Percentiles rank a stretch among this genome's conserved stretches.
These are phyloP conservation scores for Blastomyces silverae DNA, from an alignment of 2,329 filamentous ascomycete genomes.

Conservation along the genomic window DNA sequence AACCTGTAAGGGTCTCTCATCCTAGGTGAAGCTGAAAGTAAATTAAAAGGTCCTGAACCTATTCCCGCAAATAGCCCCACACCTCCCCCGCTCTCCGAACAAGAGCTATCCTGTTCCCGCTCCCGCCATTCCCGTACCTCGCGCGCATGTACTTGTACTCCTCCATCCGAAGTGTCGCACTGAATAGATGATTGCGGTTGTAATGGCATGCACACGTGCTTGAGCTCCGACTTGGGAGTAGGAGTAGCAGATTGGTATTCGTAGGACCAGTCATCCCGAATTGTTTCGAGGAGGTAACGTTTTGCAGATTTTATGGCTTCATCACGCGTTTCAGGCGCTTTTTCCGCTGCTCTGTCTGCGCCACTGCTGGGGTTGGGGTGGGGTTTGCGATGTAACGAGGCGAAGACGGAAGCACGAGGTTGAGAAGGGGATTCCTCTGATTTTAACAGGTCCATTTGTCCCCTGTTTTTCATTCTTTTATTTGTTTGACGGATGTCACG, in stretches of 20 bases:
- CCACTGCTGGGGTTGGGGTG: slow-evolving; percentile 18
- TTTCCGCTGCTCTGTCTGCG: background rate
- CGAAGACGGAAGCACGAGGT: slow-evolving; percentile 20
- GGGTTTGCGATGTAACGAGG: slow-evolving; percentile 24
- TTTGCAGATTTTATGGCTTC: slow-evolving; percentile 39
- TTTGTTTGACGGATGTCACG: background rate
- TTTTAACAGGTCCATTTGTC: slow-evolving; percentile 5
- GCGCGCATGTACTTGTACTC: slow-evolving; percentile 4
- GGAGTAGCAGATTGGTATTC: slow-evolving; percentile 21
- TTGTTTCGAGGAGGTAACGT: slow-evolving; percentile 35
- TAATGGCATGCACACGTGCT: background rate
- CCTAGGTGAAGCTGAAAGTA: background rate
- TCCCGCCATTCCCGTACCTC: slow-evolving; percentile 21
- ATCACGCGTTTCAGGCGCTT: slow-evolving; percentile 31
- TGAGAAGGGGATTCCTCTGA: background rate
- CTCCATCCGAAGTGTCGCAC: background rate
- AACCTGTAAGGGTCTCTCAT: slow-evolving; percentile 32
- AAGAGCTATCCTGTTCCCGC: slow-evolving; percentile 21
- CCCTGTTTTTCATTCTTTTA: background rate
- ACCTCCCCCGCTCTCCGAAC: slow-evolving; percentile 17
- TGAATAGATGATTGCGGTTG: slow-evolving; percentile 7
- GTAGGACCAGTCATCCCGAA: slow-evolving; percentile 41
- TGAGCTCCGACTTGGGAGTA: slow-evolving; percentile 5
- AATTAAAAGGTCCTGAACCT: slow-evolving; percentile 4
- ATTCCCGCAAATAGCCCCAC: background rate